These are phyloP conservation scores for Sugiyamaella floridensis DNA, from an alignment of 805 yeast species.

Conservation along the genomic window DNA sequence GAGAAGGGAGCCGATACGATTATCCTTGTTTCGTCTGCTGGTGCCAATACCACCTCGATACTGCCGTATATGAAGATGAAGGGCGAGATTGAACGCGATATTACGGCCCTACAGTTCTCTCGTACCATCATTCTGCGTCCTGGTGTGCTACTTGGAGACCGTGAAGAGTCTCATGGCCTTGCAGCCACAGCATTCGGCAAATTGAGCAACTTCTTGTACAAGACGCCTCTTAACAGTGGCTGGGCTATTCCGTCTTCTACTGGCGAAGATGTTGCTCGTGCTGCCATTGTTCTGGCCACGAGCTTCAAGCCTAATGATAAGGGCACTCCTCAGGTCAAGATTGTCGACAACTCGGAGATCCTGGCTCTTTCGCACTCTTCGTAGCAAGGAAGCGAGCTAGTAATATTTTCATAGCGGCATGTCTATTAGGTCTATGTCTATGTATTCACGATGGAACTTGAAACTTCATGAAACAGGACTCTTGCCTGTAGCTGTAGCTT, in stretches of 20 bases:
- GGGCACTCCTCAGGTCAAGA: neutral
- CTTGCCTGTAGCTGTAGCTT: slow-evolving; percentile 1
- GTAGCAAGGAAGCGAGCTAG: neutral
- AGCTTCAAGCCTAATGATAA: neutral
- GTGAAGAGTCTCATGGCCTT: slow-evolving; percentile 31
- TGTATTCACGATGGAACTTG: no score
- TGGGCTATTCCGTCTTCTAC: neutral
- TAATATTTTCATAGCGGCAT: no score
- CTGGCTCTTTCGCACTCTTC: neutral
- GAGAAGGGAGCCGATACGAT: slow-evolving; percentile 59
- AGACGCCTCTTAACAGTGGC: neutral
- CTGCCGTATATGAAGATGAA: slow-evolving; percentile 61
- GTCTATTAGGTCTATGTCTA: neutral
- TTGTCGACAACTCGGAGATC: neutral
- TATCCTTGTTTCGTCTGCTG: slow-evolving; percentile 58
- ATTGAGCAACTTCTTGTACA: neutral
- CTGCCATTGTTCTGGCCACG: neutral
- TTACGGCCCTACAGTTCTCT: slow-evolving; percentile 57
- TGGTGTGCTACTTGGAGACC: slow-evolving; percentile 61
- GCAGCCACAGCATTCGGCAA: neutral
- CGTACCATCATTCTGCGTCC: slow-evolving; percentile 72
- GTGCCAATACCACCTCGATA: slow-evolving; percentile 54
- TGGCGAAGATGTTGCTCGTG: slow-evolving; percentile 4
- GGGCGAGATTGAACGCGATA: slow-evolving; percentile 68
- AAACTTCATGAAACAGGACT: neutral